Conservation (phyloP, 345 rosid species). For the Rhodomyrtus tomentosa region DNA sequence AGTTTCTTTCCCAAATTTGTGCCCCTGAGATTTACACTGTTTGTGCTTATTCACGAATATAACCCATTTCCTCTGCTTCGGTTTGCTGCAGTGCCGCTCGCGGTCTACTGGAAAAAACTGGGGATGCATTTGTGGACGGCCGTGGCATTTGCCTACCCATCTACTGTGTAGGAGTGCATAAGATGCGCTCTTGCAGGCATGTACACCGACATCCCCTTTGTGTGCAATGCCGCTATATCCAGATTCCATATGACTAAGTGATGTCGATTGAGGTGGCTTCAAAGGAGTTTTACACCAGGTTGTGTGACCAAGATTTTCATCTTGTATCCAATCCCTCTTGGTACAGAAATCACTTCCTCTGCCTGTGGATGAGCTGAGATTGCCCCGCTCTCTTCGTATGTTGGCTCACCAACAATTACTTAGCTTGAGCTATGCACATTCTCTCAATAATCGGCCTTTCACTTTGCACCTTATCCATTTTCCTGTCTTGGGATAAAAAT, state of each 20-base stretch:
- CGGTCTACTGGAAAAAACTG: slow-evolving; percentile 57
- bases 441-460: background rate
- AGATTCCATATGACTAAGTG: slow-evolving; percentile 59
- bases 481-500: too few relatives aligned
- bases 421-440: background rate
- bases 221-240: slow-evolving; percentile 87
- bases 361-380: too few relatives aligned
- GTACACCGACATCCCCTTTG: slow-evolving; percentile 76
- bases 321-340: background rate
- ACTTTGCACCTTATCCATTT: background rate
- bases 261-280: background rate
- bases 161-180: slow-evolving; percentile 68
- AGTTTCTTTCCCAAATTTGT: too few relatives aligned
- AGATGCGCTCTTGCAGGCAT: slow-evolving; percentile 79
- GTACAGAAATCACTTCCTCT: background rate
- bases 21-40: too few relatives aligned
- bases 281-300: background rate
- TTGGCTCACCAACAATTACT: background rate
- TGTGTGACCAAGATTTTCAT: background rate
- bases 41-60: too few relatives aligned
- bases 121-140: slow-evolving; percentile 90
- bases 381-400: too few relatives aligned
- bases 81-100: too few relatives aligned
- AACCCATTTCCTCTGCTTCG: too few relatives aligned
- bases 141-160: slow-evolving; percentile 53